Evolutionary conservation across 1,284 basidiomycete species (phyloP).

Genomic region (Moniliella sp.): DNA sequence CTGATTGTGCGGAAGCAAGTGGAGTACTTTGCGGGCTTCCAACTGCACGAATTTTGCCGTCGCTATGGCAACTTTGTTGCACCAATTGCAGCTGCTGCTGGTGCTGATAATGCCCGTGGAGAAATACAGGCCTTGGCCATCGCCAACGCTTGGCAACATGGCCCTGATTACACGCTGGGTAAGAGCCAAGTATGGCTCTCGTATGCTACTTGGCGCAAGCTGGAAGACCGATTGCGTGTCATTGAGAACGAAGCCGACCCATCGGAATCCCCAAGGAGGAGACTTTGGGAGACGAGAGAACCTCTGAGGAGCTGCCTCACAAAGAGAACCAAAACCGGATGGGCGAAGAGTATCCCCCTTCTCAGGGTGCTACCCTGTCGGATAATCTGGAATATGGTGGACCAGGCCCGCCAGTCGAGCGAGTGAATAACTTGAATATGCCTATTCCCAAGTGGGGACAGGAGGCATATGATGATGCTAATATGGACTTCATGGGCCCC

Average conservation of each 20-base stretch:
- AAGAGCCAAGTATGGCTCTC: conserved; percentile 47
- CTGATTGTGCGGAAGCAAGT: conserved; percentile 42
- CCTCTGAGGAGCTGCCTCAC: no score
- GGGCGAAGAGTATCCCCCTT: no score
- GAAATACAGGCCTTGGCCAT: conserved; percentile 45
- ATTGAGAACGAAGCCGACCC: conserved; percentile 37
- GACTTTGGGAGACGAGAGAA: no score
- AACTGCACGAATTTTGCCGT: conserved; percentile 45
- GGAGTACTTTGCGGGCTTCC: conserved; percentile 50
- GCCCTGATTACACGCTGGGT: conserved; percentile 46
- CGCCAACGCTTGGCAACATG: conserved; percentile 51
- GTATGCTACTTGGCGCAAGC: conserved; percentile 58
- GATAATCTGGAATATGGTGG: no score
- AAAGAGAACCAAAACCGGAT: no score
- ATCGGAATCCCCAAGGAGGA: no score
- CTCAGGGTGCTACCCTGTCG: no score
- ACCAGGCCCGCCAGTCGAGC: no score
- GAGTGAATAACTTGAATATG: no score
- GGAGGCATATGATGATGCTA: conserved; percentile 13
- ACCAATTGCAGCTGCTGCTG: conserved; percentile 6
- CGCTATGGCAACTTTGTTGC: conserved; percentile 5
- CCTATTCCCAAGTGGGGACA: conserved; percentile 1
- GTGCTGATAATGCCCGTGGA: conserved; percentile 40
- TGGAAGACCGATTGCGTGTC: conserved; percentile 54
- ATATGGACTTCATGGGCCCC: conserved; percentile 12